Percentiles rank a stretch among this genome's conserved stretches.
These are phyloP conservation scores for Centella asiatica DNA, from an alignment of 129 eudicot genomes.

Conservation along the genomic window DNA sequence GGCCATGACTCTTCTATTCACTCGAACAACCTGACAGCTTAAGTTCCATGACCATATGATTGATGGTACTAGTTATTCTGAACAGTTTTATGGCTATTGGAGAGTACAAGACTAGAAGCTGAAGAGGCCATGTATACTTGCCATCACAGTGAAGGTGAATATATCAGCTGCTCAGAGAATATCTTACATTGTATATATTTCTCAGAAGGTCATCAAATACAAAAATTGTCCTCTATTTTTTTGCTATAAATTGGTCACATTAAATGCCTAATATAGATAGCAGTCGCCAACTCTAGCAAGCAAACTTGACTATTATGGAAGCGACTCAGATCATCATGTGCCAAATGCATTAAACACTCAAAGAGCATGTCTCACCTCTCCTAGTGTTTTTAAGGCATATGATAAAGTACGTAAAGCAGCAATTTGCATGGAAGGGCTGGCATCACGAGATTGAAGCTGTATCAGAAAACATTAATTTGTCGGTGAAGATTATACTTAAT, in stretches of 20 bases:
- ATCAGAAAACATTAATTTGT: constrained; percentile 12
- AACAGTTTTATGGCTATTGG: background rate
- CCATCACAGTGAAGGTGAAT: background rate
- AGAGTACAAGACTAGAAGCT: background rate
- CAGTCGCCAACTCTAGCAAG: too few relatives aligned
- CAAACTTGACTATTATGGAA: background rate
- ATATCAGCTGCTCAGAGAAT: too few relatives aligned
- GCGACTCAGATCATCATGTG: background rate
- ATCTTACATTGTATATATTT: too few relatives aligned
- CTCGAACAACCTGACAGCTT: background rate
- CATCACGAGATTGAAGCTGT: constrained; percentile 80
- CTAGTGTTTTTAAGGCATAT: constrained; percentile 69
- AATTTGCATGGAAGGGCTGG: constrained; percentile 68
- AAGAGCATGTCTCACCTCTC: constrained; percentile 58
- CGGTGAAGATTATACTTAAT: constrained; percentile 5
- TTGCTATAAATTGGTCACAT: too few relatives aligned
- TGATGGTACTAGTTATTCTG: background rate
- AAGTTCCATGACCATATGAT: background rate
- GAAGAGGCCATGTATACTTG: background rate
- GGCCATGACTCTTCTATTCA: background rate
- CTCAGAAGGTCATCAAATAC: too few relatives aligned
- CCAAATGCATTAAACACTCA: background rate
- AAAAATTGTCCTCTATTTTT: too few relatives aligned
- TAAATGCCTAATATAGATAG: too few relatives aligned
- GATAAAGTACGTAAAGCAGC: constrained; percentile 87